Evolutionary conservation across 129 eudicot species (phyloP), one percentile per base, ranked within the genome.

Genomic region (Artemisia argyi): DNA sequence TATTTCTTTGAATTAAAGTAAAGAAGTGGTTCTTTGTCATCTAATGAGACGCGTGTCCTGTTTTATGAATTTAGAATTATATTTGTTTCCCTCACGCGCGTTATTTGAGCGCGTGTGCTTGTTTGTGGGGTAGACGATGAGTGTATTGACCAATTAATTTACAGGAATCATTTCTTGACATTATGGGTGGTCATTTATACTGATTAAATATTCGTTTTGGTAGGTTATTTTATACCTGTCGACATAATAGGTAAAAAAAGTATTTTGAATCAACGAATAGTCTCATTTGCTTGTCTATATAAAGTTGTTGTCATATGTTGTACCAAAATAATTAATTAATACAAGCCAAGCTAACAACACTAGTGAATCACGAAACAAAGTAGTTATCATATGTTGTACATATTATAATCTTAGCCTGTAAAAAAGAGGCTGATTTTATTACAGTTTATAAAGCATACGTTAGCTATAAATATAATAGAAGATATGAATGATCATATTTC

Each of bases 11-110:
- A 69, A 61, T 14, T 2, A 77, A 70, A 69, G 81, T 69, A 49
- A 50, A 49, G 64, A 9, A 52, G 59, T 70, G 57, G 52, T 77
- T 69, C 42, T 39, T 69, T 61, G 76, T 77, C 81, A 59, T 75
- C 76, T n/a, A 77, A 15, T 52, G 65, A 51, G 81, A 77, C 76
- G 76, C 76, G 76, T 77, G 81, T 69, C 71, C 56, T 12, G 15
- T 35, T 16, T 15, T 8, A 14, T 26, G 44, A 28, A 49, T 30
- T 60, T 69, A 22, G 69, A 62, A 69, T 52, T 17, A 35, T 59
- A 56, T 35, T 66, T 22, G 12, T 2, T 14, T n/a, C 0, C 0
- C 7, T 22, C 4, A 77, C 81, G 81, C 71, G 66, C 70, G 0
- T 9, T 3, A 2, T 30, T 10, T 14, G 0, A 13, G 71, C 57